Base-by-base conservation (phyloP, 208 protist species). In the Wallacemonas sp. region DNA sequence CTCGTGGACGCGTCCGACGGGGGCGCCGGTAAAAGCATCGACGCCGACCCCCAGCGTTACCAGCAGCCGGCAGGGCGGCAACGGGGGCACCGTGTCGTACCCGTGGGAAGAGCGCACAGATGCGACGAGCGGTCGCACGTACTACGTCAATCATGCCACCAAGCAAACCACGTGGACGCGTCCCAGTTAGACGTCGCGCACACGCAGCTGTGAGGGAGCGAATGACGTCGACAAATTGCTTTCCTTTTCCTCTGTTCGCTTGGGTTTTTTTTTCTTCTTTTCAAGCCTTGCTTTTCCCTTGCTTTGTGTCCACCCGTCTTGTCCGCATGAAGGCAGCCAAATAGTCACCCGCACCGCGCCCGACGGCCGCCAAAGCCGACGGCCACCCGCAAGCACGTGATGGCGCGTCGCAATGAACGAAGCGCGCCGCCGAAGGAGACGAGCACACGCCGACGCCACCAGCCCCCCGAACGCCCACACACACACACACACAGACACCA, bases 1-100 rank as follows among this genome's bases (percentile, higher is more conserved):
- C 6, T 76, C 87, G 38, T 90, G 83, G 81, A 78, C 67, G 26
- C 63, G 45, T 15, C 86, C 83, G 29, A 29, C 29, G 3, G 15
- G 33, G 2, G 33, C 24, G 42, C 26, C 50, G 41, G n/a, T 41
- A n/a, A 30, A 53, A 22, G 19, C 39, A 24, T 2, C 22, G 33
- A 29, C 8, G 15, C 48, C 34, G n/a, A n/a, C 30, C 34, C 22
- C 21, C n/a, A 71, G 39, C 30, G 19, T 1, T n/a, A 63, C 0
- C 37, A 62, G 33, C 54, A 57, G 42, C 38, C 32, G 24, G 30
- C n/a, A 24, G n/a, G 63, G 38, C 21, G 65, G 58, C 2, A 58
- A 30, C 44, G 44, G 50, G 3, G 64, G 13, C 15, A 13, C 24
- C 29, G 36, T 27, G 24, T 6, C 39, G 42, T 39, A 12, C 12